Evolutionary conservation across 2,329 filamentous ascomycete genomes (phyloP), one percentile per base, ranked within the genome.

Genomic region (Aureobasidium namibiae): DNA sequence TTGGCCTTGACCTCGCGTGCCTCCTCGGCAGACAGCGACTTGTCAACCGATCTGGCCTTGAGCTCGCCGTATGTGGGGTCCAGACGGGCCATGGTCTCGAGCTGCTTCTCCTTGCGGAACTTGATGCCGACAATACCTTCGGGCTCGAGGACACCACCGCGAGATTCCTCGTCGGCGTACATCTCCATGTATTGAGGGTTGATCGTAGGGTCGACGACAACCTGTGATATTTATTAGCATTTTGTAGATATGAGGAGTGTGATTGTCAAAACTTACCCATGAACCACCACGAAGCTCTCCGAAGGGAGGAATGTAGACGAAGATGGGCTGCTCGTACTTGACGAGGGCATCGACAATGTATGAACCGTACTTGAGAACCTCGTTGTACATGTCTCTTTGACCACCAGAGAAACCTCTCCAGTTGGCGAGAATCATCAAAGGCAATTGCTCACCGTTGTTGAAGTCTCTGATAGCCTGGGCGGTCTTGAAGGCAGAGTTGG

Each of bases 341-440:
- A 96, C 91, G 49, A 99, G 87, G 59, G 92, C 92, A 70, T 99
- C 94, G 67, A 99, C 94, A 71, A 99, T 99, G 82, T 94, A 97
- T 18, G 92, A 96, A 72, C 94, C 94, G 71, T 99, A 99, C 82
- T 99, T 99, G 76, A 99, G 85, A 16, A 99, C 94, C 78, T 99
- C 94, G 79, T 97, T 96, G 85, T 95, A 99, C 94, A 99, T 99
- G 77, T 99, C 94, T 67, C 92, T 90, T 78, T 99, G 94, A 65
- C 94, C 94, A 80, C 94, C 94, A 66, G 94, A 99, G 90, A 99
- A 99, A 80, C 94, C 94, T 85, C 94, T 88, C 94, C 94, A 99
- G 83, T 99, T 99, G 77, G 94, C 94, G 64, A 99, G 85, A 72
- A 99, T 99, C 91, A 99, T 97, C 65, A 99, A 80, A 60, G 94